These are phyloP conservation scores for Leccinum arenicola DNA, from an alignment of 768 basidiomycete species.

Conservation along the genomic window DNA sequence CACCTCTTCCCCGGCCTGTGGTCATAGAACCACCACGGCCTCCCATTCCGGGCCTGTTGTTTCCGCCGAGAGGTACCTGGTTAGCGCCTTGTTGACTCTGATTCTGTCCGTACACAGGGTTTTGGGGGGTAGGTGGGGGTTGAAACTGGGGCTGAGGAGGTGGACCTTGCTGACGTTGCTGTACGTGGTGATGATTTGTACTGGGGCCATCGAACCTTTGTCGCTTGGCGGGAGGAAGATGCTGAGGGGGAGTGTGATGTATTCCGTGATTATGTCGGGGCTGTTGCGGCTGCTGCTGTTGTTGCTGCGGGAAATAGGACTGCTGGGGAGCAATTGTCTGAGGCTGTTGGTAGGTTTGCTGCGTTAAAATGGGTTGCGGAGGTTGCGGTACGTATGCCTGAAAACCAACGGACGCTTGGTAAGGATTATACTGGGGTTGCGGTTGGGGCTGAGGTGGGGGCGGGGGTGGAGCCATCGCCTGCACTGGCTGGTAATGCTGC, in stretches of 20 bases:
- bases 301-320: constrained; percentile 39
- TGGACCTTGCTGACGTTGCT: constrained; percentile 44
- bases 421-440: constrained; percentile 69
- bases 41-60: constrained; percentile 45
- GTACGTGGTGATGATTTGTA: constrained; percentile 40
- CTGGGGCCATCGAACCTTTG: constrained; percentile 83
- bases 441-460: constrained; percentile 57
- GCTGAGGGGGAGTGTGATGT: constrained; percentile 70
- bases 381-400: constrained; percentile 67
- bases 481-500: constrained; percentile 49
- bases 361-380: constrained; percentile 48
- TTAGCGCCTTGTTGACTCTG: constrained; percentile 44
- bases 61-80: constrained; percentile 39
- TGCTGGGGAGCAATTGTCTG: constrained; percentile 39
- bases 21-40: constrained; percentile 39
- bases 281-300: constrained; percentile 39
- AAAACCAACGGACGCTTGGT: constrained; percentile 66
- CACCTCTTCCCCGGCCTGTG: constrained; percentile 44
- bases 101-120: constrained; percentile 30
- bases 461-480: constrained; percentile 47
- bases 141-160: constrained; percentile 64
- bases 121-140: constrained; percentile 28
- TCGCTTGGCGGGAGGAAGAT: constrained; percentile 89
- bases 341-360: constrained; percentile 46
- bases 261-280: constrained; percentile 46